Evolutionary conservation across 2,329 filamentous ascomycete species (phyloP), one percentile per base, ranked within the genome.

Genomic region (Polychaeton citri): DNA sequence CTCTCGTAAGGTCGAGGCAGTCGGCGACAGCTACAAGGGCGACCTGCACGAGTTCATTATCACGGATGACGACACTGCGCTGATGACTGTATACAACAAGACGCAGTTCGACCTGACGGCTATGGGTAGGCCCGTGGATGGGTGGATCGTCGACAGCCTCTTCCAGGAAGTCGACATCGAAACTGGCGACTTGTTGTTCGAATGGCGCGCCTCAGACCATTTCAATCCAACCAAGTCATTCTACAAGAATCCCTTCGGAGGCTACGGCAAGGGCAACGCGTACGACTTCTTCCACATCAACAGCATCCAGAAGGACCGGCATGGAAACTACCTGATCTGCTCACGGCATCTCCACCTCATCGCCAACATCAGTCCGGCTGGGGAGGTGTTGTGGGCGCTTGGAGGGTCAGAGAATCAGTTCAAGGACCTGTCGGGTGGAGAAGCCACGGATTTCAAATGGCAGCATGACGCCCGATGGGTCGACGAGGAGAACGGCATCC

Each of bases 221-320:
- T 53, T 62, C 40, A 40, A 54, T 17, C 39, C 49, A 3, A 43
- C 44, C 9, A 47, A 50, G 15, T 49, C 45, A 1, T 52, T 49
- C 42, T 43, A 47, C 50, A 51, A 41, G 38, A 49, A 45, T 41
- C 64, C 33, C 54, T 59, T 61, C 16, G 66, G 63, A 18, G 59
- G 59, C 2, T 51, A 51, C 35, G 43, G 41, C 24, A 43, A 51
- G 18, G 45, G 50, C 35, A 48, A 43, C 12, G 54, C 59, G 1
- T 63, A 55, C 43, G 61, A 64, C 45, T 63, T 51, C 43, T 65
- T 61, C 47, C 70, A 74, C 51, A 65, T 75, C 52, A 73, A 74
- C 55, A 68, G 67, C 32, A 53, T 69, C 35, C 63, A 66, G 42
- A 69, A 69, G 43, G 62, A 68, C 38, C 45, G 46, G 1, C 45